These are phyloP conservation scores for Chrysanthemum lavandulifolium DNA, from an alignment of 129 eudicot genomes.

Conservation along the genomic window DNA sequence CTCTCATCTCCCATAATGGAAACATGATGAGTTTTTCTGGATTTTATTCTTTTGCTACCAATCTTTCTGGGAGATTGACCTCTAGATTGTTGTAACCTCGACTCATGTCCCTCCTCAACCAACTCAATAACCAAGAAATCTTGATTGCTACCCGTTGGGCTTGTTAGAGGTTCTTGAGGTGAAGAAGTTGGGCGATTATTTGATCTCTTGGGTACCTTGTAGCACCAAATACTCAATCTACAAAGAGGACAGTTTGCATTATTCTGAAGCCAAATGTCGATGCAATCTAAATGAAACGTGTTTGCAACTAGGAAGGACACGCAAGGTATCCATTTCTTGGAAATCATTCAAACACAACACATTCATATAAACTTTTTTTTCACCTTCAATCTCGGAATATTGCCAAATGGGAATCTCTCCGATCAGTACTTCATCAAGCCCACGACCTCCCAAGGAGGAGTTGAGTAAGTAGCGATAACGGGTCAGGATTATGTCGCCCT, in stretches of 20 bases:
- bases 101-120: conserved; percentile 38
- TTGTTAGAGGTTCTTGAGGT: conserved; percentile 67
- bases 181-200: conserved; percentile 83
- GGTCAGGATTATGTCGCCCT: conserved; percentile 38
- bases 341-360: conserved; percentile 87
- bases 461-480: conserved; percentile 50
- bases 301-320: conserved; percentile 71
- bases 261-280: conserved; percentile 86
- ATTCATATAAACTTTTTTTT: conserved; percentile 43
- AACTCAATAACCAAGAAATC: conserved; percentile 75
- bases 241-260: conserved; percentile 91
- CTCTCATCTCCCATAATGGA: conserved; percentile 95
- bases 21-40: conserved; percentile 50
- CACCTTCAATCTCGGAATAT: conserved; percentile 37
- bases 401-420: conserved; percentile 72
- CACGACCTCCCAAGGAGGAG: conserved; percentile 61
- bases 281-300: conserved; percentile 90
- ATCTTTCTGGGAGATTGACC: conserved; percentile 48
- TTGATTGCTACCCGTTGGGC: conserved; percentile 43
- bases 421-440: conserved; percentile 67
- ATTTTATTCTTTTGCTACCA: conserved; percentile 32
- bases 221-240: conserved; percentile 64
- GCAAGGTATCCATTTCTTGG: conserved; percentile 60
- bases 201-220: conserved; percentile 45
- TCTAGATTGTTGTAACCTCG: conserved; percentile 39